Evolutionary conservation across 495 filamentous ascomycete genomes (phyloP).

Genomic region (Tetracladium setigerum): DNA sequence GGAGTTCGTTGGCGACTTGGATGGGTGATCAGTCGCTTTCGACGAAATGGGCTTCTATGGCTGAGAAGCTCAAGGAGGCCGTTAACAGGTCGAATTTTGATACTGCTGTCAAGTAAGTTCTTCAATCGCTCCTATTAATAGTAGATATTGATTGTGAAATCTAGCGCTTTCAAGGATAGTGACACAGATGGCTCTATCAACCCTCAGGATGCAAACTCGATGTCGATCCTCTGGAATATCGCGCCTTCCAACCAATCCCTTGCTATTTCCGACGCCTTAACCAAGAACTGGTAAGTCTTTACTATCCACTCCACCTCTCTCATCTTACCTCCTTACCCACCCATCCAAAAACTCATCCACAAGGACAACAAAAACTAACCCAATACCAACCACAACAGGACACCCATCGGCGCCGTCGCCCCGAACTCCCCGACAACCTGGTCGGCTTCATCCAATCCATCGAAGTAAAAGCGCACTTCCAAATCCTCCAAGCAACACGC

Average conservation of each 20-base stretch:
- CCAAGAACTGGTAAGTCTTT: slow-evolving; percentile 10
- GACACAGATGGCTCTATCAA: slow-evolving; percentile 35
- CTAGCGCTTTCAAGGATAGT: slow-evolving; percentile 51
- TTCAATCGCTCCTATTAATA: slow-evolving; percentile 32
- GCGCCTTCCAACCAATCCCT: slow-evolving; percentile 1
- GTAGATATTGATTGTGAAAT: slow-evolving; percentile 28
- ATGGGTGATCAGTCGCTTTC: slow-evolving; percentile 29
- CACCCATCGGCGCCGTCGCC: slow-evolving; percentile 48
- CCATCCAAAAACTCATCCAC: too few relatives aligned
- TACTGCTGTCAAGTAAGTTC: slow-evolving; percentile 23
- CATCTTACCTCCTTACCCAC: too few relatives aligned
- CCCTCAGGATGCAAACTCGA: slow-evolving; percentile 22
- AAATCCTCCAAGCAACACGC: slow-evolving; percentile 38
- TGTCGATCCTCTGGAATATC: slow-evolving; percentile 13
- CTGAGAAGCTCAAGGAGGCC: slow-evolving; percentile 14
- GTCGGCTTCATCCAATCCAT: slow-evolving; percentile 58
- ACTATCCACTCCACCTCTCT: too few relatives aligned
- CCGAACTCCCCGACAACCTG: slow-evolving; percentile 52
- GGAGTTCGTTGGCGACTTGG: slow-evolving; percentile 43
- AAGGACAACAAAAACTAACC: too few relatives aligned
- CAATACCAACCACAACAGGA: slow-evolving; percentile 8
- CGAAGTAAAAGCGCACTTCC: slow-evolving; percentile 56
- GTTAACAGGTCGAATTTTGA: slow-evolving; percentile 31
- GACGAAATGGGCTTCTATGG: slow-evolving; percentile 1
- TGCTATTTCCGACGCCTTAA: slow-evolving; percentile 5